These are phyloP conservation scores for Ilyonectria destructans DNA, from an alignment of 2,329 filamentous ascomycete genomes.

Conservation along the genomic window DNA sequence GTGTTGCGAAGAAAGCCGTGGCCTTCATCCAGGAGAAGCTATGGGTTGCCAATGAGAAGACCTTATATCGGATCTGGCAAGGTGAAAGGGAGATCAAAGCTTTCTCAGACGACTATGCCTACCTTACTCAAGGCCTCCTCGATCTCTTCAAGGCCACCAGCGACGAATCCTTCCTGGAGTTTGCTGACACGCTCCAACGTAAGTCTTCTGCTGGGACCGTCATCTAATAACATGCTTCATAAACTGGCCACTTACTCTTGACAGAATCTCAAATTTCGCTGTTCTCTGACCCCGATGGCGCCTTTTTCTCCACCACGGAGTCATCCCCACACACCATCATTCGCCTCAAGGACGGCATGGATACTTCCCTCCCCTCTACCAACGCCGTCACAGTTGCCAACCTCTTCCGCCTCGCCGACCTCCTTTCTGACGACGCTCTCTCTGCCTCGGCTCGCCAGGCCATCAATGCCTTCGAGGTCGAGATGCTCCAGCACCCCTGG, in stretches of 20 bases:
- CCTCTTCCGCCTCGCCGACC: conserved; percentile 82
- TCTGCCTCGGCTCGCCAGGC: conserved; percentile 79
- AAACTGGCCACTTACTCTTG: conserved; percentile 28
- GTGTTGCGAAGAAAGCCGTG: conserved; percentile 78
- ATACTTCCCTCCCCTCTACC: conserved; percentile 89
- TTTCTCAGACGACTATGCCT: conserved; percentile 97
- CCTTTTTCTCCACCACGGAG: conserved; percentile 81
- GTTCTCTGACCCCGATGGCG: conserved; percentile 82
- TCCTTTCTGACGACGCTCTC: conserved; percentile 79
- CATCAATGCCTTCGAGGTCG: conserved; percentile 88
- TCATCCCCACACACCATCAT: conserved; percentile 81
- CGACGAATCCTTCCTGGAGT: conserved; percentile 82
- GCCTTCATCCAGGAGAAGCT: conserved; percentile 81
- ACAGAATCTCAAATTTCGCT: conserved; percentile 80
- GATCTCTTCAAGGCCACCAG: conserved; percentile 89
- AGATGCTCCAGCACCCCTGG: conserved; percentile 94
- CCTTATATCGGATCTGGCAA: conserved; percentile 83
- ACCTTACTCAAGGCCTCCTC: conserved; percentile 85
- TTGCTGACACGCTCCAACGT: conserved; percentile 87
- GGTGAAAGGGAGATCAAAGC: conserved; percentile 77
- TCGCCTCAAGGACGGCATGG: conserved; percentile 95
- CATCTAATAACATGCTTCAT: background rate
- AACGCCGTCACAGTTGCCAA: conserved; percentile 92
- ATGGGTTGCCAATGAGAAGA: conserved; percentile 75
- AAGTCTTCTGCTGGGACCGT: conserved; percentile 47